Evolutionary conservation across 2,329 filamentous ascomycete genomes (phyloP), one percentile per base, ranked within the genome.

Genomic region (Aspergillus terreus): DNA sequence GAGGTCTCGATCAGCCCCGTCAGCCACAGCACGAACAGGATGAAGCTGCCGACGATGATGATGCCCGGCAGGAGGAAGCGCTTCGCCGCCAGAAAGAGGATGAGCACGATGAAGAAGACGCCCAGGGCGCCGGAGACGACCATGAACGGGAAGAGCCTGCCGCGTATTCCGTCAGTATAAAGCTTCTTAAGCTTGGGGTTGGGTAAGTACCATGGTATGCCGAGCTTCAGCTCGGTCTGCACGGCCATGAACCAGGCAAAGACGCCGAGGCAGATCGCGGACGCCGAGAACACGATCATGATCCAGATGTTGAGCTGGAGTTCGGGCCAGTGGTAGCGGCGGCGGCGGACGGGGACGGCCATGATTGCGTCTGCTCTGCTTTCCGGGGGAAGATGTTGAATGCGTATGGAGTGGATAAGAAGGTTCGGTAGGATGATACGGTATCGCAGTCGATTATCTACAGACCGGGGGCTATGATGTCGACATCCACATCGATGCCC

Each of bases 291-390:
- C 65, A 85, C 83, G 58, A 84, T 73, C 59, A 85, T 78, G 48
- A 82, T 79, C 83, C 83, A 86, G 61, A 84, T 69, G 62, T 85
- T 85, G 58, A 86, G 76, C 61, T 85, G 82, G 45, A 81, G 73
- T 66, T 85, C 82, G 2, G 83, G 83, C 83, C 83, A 86, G 71
- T 78, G 80, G 72, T 85, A 85, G 61, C 78, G 70, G 17, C 72
- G 70, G 27, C 67, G 68, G 44, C 63, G 65, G 51, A 69, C 61
- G 50, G 63, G 52, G 43, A 68, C 57, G 40, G 66, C 60, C 66
- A 71, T 73, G 23, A 23, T 23, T 23, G 23, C 23, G 23, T 23
- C 23, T 23, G 23, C 23, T 23, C 23, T 23, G 23, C 23, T 23
- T 23, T 23, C 23, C 6, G 23, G 23, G 23, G 23, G 23, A 1